Base-by-base conservation (phyloP, 2,329 filamentous ascomycete species). In the Talaromyces sp. region DNA sequence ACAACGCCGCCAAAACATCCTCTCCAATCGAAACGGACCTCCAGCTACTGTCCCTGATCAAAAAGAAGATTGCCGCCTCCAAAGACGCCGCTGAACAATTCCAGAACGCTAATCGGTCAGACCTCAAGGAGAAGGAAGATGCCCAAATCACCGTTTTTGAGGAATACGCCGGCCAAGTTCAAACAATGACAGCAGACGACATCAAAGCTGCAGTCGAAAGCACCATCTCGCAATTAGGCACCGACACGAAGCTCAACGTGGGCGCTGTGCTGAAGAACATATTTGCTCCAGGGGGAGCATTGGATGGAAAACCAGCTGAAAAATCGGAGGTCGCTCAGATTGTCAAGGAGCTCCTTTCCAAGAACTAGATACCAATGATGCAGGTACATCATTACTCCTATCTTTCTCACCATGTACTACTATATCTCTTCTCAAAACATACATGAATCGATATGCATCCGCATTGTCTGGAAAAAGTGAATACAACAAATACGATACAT, bases 1-100 rank as follows among this genome's bases (percentile, higher is more conserved):
- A 81, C 71, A 82, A 83, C 68, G 76, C 79, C n/a, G 74, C 77
- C 61, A 83, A 82, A 73, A 78, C 79, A 22, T 68, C 79, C 2
- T 75, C 74, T 17, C 81, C 81, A 11, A 78, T 83, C 25, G 75
- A 77, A 64, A 82, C 80, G 29, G 81, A 84, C 65, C 71, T 81
- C 17, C 80, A 82, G 62, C 73, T 84, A 34, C 71, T 84, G 7
- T 74, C 77, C 1, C 69, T 83, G 38, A 78, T 84, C 38, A 76
- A 76, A n/a, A 83, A 82, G 70, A 80, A 79, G 40, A 70, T 74
- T 2, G 68, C 75, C 11, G 76, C 73, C 10, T 67, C 74, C 7
- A 76, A 78, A 62, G 75, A 77, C 15, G 80, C 81, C 4, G 75
- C 73, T 2, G 70, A 79, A 17, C 77, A 83, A 67, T 82, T 81